A percentile compares a stretch with the other conserved stretches of the same genome.
Evolutionary conservation across 352 stramenopile genomes (phyloP).

Genomic region (Globisporangium solare): DNA sequence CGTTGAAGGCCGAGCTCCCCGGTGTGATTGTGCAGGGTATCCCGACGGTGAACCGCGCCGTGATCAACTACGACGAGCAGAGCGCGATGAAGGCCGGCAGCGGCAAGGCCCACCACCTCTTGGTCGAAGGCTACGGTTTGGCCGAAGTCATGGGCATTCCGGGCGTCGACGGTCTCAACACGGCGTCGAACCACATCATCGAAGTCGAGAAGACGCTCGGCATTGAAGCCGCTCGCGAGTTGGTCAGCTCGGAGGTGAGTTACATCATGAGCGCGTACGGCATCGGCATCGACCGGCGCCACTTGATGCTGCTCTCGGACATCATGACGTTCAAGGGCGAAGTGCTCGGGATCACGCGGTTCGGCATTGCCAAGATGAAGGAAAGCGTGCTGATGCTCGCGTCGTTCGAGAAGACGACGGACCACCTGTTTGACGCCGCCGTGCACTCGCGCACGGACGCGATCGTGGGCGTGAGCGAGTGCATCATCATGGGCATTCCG

Average conservation of each 20-base stretch:
- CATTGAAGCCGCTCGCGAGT: slow-evolving; percentile 96
- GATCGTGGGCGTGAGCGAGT: slow-evolving; percentile 99
- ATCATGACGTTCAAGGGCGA: slow-evolving; percentile 99
- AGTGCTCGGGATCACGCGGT: slow-evolving; percentile 90
- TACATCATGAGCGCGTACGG: slow-evolving; percentile 99
- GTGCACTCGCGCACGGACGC: slow-evolving; percentile 96
- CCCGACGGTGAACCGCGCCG: slow-evolving; percentile 94
- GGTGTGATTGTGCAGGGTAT: slow-evolving; percentile 98
- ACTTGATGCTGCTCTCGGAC: slow-evolving; percentile 98
- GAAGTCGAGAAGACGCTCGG: slow-evolving; percentile 96
- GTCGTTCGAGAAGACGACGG: slow-evolving; percentile 99
- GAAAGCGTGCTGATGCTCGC: slow-evolving; percentile 99
- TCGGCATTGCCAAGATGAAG: slow-evolving; percentile 99
- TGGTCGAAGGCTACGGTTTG: slow-evolving; percentile 98
- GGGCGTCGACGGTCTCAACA: slow-evolving; percentile 94
- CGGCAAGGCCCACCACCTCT: slow-evolving; percentile 91
- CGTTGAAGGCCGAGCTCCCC: slow-evolving; percentile 93
- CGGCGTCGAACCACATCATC: slow-evolving; percentile 99
- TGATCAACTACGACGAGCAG: slow-evolving; percentile 98
- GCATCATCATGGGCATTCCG: slow-evolving; percentile 99
- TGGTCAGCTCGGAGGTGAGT: slow-evolving; percentile 97
- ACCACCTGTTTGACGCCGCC: slow-evolving; percentile 99
- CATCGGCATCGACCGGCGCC: slow-evolving; percentile 98
- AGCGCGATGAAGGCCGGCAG: slow-evolving; percentile 32
- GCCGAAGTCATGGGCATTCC: slow-evolving; percentile 97